These are phyloP conservation scores for Emydomyces testavorans DNA, from an alignment of 2,329 filamentous ascomycete genomes.

Conservation along the genomic window DNA sequence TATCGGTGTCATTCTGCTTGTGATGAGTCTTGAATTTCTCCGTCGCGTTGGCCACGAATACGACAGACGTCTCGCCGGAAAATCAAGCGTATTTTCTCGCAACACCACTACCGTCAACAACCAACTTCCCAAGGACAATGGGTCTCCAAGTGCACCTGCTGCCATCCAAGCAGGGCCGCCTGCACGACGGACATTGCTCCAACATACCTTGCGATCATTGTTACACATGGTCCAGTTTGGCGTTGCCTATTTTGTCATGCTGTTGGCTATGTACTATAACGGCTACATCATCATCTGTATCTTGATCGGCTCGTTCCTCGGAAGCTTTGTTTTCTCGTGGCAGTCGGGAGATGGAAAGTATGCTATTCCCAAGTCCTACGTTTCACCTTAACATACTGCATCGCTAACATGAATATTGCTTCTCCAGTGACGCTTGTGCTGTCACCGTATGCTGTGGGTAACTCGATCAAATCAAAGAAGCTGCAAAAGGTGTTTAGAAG, in stretches of 20 bases:
- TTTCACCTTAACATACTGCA: neutral
- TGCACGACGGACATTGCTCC: slow-evolving; percentile 47
- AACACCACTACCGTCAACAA: neutral
- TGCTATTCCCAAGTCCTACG: slow-evolving; percentile 1
- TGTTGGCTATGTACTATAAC: slow-evolving; percentile 53
- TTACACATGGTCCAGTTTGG: slow-evolving; percentile 62
- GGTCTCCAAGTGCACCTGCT: neutral
- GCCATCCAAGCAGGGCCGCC: neutral
- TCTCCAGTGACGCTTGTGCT: slow-evolving; percentile 11
- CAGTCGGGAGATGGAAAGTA: slow-evolving; percentile 32
- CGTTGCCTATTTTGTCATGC: slow-evolving; percentile 69
- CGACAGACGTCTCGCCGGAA: slow-evolving; percentile 53
- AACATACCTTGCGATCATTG: slow-evolving; percentile 56
- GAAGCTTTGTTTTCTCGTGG: slow-evolving; percentile 64
- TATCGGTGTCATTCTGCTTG: slow-evolving; percentile 64
- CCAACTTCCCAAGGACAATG: neutral
- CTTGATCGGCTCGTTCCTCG: slow-evolving; percentile 62
- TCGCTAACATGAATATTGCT: slow-evolving; percentile 7
- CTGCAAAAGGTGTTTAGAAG: too few relatives aligned
- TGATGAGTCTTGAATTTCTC: slow-evolving; percentile 59
- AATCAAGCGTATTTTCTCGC: slow-evolving; percentile 29
- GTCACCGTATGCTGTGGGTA: slow-evolving; percentile 14
- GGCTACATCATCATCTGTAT: slow-evolving; percentile 73
- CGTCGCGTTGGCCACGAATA: slow-evolving; percentile 61
- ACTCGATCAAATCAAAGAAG: neutral